Base-by-base conservation (phyloP, 2,329 filamentous ascomycete genomes). In the Cercospora zeina region DNA sequence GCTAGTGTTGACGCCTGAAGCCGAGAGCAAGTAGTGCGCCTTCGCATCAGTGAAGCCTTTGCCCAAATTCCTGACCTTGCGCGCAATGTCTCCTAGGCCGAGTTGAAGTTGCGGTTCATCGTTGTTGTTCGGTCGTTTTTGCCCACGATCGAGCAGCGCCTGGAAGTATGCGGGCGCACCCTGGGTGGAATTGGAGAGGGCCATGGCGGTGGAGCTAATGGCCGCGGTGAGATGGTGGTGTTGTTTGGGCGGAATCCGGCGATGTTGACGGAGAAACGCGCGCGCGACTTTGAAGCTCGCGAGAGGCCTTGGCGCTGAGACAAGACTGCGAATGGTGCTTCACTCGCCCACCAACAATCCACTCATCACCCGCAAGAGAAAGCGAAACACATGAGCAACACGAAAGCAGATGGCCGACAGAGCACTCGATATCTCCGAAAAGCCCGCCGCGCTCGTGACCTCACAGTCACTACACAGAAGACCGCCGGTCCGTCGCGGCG, bases 61-160 rank as follows among this genome's bases (percentile, higher is more conserved):
- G 71, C 87, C 89, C 68, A 99, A 82, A 68, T 82, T 93, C 81
- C 84, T 91, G 79, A 82, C 95, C 82, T 83, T 86, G 67, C 86
- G 81, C 62, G 86, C 83, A 71, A 99, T 89, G 78, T 99, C 95
- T 62, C 91, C 90, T 33, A 99, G 83, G 21, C 95, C 93, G 58
- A 99, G 85, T 77, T 97, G 93, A 67, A 99, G 83, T 72, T 88
- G 90, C 6, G 95, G 93, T 50, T 99, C 83, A 63, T 97, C 91
- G 68, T 84, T 85, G 62, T 86, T 67, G 88, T 87, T 85, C 9
- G 56, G 45, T 65, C 91, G 87, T 75, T 87, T 88, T 72, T 83
- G 85, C 36, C 85, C 83, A 62, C 85, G 82, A 71, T 88, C 86
- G 21, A 88, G 75, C 36, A 88, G 73, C 66, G 85, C 85, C 68